Percentiles rank a stretch among this genome's conserved stretches.
phyloP scores from a whole-genome alignment of 345 rosid species.

The Salix caprea region DNA sequence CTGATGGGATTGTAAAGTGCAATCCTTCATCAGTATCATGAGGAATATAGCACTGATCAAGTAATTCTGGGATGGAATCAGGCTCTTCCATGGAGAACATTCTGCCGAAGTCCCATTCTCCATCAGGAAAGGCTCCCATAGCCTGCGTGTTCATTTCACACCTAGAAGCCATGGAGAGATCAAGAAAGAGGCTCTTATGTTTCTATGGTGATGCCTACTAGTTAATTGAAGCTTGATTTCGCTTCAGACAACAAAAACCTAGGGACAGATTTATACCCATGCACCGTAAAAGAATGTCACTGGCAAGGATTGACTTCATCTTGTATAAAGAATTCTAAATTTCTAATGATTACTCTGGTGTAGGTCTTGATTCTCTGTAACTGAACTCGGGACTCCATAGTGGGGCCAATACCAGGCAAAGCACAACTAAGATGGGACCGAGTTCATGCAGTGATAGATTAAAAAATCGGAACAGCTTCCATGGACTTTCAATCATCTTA shows the following conservation, averaged over 20 bases:
- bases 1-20: slow-evolving; percentile 9
- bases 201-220: neutral
- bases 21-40: slow-evolving; percentile 13
- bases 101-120: slow-evolving; percentile 48
- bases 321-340: slow-evolving; percentile 20
- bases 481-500: slow-evolving; percentile 14
- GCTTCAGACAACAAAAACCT: slow-evolving; percentile 24
- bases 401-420: slow-evolving; percentile 43
- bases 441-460: slow-evolving; percentile 30
- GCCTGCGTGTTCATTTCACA: slow-evolving; percentile 29
- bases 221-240: slow-evolving; percentile 2
- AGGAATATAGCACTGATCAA: slow-evolving; percentile 33
- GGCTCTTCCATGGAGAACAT: slow-evolving; percentile 32
- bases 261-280: slow-evolving; percentile 32
- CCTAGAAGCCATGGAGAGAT: slow-evolving; percentile 3
- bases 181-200: slow-evolving; percentile 2
- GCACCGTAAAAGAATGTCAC: slow-evolving; percentile 20
- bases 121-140: slow-evolving; percentile 38
- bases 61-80: slow-evolving; percentile 27
- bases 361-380: slow-evolving; percentile 35
- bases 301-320: slow-evolving; percentile 35
- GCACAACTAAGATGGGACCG: slow-evolving; percentile 51
- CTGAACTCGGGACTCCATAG: slow-evolving; percentile 42
- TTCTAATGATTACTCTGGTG: slow-evolving; percentile 26
- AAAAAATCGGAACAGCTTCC: neutral